Conservation (phyloP, 768 basidiomycete species). For the Tulasnella sp. region DNA sequence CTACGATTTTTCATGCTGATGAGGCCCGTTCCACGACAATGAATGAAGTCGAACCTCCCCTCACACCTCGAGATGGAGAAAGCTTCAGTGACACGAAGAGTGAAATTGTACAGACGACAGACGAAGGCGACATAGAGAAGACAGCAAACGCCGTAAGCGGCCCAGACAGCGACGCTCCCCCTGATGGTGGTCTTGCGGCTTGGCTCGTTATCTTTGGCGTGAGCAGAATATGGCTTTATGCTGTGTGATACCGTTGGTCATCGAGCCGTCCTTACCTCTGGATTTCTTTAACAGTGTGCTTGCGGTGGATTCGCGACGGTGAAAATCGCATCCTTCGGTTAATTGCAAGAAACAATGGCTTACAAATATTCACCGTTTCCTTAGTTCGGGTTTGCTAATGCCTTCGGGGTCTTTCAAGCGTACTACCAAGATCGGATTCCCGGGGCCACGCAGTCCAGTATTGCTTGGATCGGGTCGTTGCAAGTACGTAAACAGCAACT, state of each 20-base stretch:
- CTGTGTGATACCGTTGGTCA: background rate
- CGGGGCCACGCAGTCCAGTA: constrained; percentile 12
- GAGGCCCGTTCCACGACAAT: background rate
- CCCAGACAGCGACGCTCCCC: background rate
- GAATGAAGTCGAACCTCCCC: background rate
- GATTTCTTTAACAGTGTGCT: background rate
- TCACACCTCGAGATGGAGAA: background rate
- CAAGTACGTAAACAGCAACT: background rate
- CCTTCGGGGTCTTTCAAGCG: constrained; percentile 19
- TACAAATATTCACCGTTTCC: background rate
- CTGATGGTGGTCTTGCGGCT: constrained; percentile 19
- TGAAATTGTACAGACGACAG: background rate
- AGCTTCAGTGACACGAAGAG: background rate
- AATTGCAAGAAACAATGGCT: background rate
- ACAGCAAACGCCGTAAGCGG: background rate
- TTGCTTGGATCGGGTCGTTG: constrained; percentile 24
- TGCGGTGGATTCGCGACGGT: constrained; percentile 15
- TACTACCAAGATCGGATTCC: constrained; percentile 6
- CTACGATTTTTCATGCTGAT: background rate
- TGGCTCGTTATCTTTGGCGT: constrained; percentile 16
- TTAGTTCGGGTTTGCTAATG: constrained; percentile 6
- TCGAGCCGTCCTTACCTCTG: background rate
- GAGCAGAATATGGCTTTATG: background rate
- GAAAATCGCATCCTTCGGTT: background rate
- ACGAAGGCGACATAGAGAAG: background rate